Percentiles rank a stretch among this genome's conserved stretches.
Conservation (phyloP, 306 rosid species). For the Boehmeria nivea region DNA sequence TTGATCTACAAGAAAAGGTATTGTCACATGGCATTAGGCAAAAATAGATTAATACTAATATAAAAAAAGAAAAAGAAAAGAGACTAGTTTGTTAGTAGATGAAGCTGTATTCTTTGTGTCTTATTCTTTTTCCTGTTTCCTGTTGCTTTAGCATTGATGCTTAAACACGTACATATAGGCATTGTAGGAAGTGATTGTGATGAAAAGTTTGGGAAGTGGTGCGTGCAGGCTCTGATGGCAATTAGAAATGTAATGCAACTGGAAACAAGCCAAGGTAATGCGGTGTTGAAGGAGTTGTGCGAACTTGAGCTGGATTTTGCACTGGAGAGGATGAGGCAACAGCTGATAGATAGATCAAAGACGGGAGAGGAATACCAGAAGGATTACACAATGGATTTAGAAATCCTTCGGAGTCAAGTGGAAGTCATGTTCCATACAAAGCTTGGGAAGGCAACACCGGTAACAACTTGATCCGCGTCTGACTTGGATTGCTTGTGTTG, state of each 20-base stretch:
- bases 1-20: conserved; percentile 90
- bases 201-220: neutral
- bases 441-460: neutral
- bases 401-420: conserved; percentile 63
- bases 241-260: conserved; percentile 68
- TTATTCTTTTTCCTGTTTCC: no score
- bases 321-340: conserved; percentile 53
- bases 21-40: neutral
- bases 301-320: conserved; percentile 63
- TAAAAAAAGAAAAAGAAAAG: no score
- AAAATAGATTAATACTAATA: no score
- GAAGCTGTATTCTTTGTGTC: no score
- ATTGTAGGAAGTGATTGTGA: no score
- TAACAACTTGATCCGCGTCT: no score
- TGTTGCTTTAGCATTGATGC: no score
- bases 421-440: conserved; percentile 41
- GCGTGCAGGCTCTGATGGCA: conserved; percentile 58
- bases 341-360: conserved; percentile 47
- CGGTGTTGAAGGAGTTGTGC: conserved; percentile 59
- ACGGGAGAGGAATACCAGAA: conserved; percentile 47
- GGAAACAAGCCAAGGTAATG: conserved; percentile 52
- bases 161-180: neutral
- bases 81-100: no score
- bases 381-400: conserved; percentile 68
- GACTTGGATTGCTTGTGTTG: no score